A percentile compares a stretch with the other conserved stretches of the same genome.
Conservation (phyloP, 106 monocot genomes). For the Allium sativum region DNA sequence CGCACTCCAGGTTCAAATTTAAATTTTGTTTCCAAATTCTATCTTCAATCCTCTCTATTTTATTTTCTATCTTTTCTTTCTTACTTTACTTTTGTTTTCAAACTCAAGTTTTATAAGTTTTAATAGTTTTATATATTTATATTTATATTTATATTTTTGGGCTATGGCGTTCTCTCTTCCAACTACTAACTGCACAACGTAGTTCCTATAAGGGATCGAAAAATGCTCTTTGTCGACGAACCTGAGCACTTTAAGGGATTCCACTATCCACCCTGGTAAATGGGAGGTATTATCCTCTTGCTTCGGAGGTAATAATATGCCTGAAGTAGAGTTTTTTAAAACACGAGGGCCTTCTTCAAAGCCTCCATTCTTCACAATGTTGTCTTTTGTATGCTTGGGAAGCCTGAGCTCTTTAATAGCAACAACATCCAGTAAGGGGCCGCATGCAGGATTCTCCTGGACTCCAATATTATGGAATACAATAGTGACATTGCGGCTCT, state of each 20-base stretch:
- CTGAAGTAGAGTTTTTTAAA: slow-evolving; percentile 55
- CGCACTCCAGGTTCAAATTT: too few relatives aligned
- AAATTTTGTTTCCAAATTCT: too few relatives aligned
- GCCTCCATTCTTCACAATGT: slow-evolving; percentile 75
- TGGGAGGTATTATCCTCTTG: slow-evolving; percentile 56
- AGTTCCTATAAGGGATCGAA: slow-evolving; percentile 37
- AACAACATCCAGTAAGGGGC: slow-evolving; percentile 74
- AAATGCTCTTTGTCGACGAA: slow-evolving; percentile 63
- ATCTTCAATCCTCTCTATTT: too few relatives aligned
- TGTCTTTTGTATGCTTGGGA: slow-evolving; percentile 21
- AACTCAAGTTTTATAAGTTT: too few relatives aligned
- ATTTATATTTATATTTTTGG: too few relatives aligned
- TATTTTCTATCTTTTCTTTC: too few relatives aligned
- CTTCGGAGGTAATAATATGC: slow-evolving; percentile 80
- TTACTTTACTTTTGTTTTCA: too few relatives aligned
- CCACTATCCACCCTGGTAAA: slow-evolving; percentile 86
- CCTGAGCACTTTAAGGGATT: slow-evolving; percentile 65
- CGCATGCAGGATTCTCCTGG: slow-evolving; percentile 90
- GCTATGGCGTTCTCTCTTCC: slow-evolving; percentile 64
- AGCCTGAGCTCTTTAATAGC: slow-evolving; percentile 80
- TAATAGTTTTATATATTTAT: too few relatives aligned
- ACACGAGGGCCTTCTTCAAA: slow-evolving; percentile 70
- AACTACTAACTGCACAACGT: slow-evolving; percentile 59
- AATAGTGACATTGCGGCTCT: slow-evolving; percentile 13
- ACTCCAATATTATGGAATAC: slow-evolving; percentile 64